Base-by-base conservation (phyloP, 2,329 filamentous ascomycete species). In the Botrytis deweyae region DNA sequence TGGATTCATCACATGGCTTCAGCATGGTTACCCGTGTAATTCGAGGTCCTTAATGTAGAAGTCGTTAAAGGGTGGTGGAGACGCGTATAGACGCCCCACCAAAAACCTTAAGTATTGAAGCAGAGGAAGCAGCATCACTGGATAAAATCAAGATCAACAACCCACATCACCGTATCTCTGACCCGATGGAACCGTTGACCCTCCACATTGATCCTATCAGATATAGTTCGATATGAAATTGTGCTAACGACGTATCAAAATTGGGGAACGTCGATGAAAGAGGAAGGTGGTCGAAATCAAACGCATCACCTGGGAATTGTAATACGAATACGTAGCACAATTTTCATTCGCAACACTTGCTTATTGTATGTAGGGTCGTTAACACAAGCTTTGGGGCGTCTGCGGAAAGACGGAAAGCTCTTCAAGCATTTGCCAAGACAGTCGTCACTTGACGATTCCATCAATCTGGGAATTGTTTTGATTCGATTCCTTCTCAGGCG, bases 311-410 rank as follows among this genome's bases (percentile, higher is more conserved):
- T 33, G 9, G 4, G 29, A n/a, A 42, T 68, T 68, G 49, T 36
- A 68, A 42, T 55, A 40, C 49, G 46, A 55, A 55, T 55, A n/a
- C n/a, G n/a, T n/a, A 10, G 29, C 36, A 25, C 25, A 68, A n/a
- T 29, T 42, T 22, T 42, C 14, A 58, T 58, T 42, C 46, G 38
- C 49, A 9, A 44, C 36, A 46, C 55, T 25, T 61, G 68, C 40
- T 63, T 22, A 38, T 22, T 36, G 42, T 70, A 25, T 52, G 38
- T 61, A 25, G 38, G 22, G 25, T 33, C 38, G 55, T 62, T 25
- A 36, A 62, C 29, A 70, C 55, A 70, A 70, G 67, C 68, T 70
- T 70, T 62, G 40, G 42, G 40, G 55, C 52, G 12, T 36, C 29
- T 12, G 22, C 49, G 49, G 38, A 59, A 69, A 69, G 49, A 58